These are phyloP conservation scores for Brettanomyces nanus DNA, from an alignment of 805 yeast species.

Conservation along the genomic window DNA sequence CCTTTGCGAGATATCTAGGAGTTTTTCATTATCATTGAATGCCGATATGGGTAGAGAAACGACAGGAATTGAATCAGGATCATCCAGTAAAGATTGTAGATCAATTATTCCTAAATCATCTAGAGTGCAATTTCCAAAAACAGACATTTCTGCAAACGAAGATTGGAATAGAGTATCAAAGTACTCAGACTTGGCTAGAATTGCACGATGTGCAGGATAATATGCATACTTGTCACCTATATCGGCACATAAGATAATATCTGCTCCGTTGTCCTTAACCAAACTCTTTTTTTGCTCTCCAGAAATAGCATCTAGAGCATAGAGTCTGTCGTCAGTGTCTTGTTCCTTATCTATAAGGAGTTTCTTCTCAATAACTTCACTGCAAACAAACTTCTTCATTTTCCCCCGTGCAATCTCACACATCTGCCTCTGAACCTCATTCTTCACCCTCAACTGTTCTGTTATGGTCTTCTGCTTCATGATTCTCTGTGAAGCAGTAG, in stretches of 20 bases:
- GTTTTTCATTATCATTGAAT: constrained; percentile 3
- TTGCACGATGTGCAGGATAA: constrained; percentile 60
- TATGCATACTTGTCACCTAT: constrained; percentile 20
- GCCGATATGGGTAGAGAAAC: constrained; percentile 11
- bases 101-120: constrained; percentile 15
- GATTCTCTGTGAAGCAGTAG: constrained; percentile 23
- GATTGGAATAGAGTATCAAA: constrained; percentile 57
- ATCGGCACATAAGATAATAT: constrained; percentile 34
- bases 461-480: constrained; percentile 12
- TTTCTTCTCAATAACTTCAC: constrained; percentile 14
- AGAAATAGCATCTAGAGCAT: constrained; percentile 9
- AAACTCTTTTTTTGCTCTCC: constrained; percentile 19
- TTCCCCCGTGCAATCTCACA: constrained; percentile 30
- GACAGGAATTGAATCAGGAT: constrained; percentile 14
- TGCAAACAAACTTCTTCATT: constrained; percentile 23
- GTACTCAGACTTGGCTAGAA: constrained; percentile 54
- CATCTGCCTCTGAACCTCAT: constrained; percentile 25
- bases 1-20: constrained; percentile 4
- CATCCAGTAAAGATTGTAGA: constrained; percentile 6
- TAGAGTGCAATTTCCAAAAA: constrained; percentile 11
- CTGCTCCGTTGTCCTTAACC: constrained; percentile 31
- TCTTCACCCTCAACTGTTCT: constrained; percentile 24
- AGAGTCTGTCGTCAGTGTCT: not conserved
- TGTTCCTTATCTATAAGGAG: not conserved
- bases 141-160: constrained; percentile 24